These are phyloP conservation scores for Chaetothyriales sp. DNA, from an alignment of 2,329 filamentous ascomycete genomes.

Conservation along the genomic window DNA sequence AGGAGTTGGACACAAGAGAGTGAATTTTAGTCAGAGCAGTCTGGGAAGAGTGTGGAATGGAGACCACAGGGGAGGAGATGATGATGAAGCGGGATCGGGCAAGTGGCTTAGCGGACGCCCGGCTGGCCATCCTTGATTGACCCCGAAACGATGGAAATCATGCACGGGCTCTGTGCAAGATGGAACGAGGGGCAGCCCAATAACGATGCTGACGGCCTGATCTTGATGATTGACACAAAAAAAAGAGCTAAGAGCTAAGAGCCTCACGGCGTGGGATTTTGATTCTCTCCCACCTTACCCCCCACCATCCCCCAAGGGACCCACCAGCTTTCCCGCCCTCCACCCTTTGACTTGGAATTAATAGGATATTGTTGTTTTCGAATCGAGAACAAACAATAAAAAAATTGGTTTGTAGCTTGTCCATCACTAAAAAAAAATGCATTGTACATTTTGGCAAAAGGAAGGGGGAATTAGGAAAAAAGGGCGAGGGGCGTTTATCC, in stretches of 20 bases:
- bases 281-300: neutral
- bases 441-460: neutral
- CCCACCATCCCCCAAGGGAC: neutral
- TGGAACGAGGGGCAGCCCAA: neutral
- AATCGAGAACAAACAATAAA: neutral
- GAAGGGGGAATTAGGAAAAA: too few relatives aligned
- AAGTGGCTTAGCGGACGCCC: constrained; percentile 9
- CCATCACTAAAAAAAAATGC: neutral
- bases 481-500: neutral
- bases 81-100: constrained; percentile 4
- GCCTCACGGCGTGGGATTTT: neutral
- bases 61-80: neutral
- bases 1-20: constrained; percentile 13
- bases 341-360: neutral
- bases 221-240: neutral
- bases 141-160: neutral
- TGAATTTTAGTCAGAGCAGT: constrained; percentile 18
- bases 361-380: neutral
- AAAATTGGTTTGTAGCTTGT: neutral
- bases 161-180: neutral
- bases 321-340: too few relatives aligned
- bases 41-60: constrained; percentile 5
- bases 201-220: neutral
- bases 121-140: constrained; percentile 15
- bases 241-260: neutral